These are phyloP conservation scores for Tritrichomonas musculus DNA, from an alignment of 208 protist genomes.

Conservation along the genomic window DNA sequence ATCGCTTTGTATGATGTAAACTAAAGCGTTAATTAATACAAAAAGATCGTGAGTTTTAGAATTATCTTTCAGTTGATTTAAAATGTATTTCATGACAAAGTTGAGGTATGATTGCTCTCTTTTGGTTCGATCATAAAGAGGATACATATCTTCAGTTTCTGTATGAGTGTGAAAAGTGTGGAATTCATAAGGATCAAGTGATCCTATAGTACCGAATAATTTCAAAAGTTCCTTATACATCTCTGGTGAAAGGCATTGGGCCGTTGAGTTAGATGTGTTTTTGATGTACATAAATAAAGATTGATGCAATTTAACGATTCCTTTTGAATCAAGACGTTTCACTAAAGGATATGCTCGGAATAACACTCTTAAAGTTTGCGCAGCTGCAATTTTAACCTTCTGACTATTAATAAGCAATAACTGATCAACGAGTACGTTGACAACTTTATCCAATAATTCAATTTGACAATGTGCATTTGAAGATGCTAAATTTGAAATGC, in stretches of 20 bases:
- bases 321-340: background rate
- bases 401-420: background rate
- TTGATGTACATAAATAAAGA: background rate
- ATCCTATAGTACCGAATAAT: constrained; percentile 16
- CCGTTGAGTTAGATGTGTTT: no score
- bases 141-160: background rate
- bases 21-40: background rate
- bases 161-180: background rate
- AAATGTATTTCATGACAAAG: constrained; percentile 7
- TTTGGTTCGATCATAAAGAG: background rate
- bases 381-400: background rate
- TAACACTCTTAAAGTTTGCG: background rate
- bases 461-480: background rate
- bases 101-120: background rate
- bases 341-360: background rate
- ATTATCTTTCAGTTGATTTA: background rate
- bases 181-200: constrained; percentile 3
- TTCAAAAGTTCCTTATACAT: background rate
- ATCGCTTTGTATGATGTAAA: constrained; percentile 19
- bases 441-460: background rate
- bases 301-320: background rate
- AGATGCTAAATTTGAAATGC: background rate
- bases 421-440: background rate
- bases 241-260: background rate
- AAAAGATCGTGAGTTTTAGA: background rate